Percentiles rank a stretch among this genome's conserved stretches.
Conservation (phyloP, 768 basidiomycete species). For the Leccinum truebloodii region DNA sequence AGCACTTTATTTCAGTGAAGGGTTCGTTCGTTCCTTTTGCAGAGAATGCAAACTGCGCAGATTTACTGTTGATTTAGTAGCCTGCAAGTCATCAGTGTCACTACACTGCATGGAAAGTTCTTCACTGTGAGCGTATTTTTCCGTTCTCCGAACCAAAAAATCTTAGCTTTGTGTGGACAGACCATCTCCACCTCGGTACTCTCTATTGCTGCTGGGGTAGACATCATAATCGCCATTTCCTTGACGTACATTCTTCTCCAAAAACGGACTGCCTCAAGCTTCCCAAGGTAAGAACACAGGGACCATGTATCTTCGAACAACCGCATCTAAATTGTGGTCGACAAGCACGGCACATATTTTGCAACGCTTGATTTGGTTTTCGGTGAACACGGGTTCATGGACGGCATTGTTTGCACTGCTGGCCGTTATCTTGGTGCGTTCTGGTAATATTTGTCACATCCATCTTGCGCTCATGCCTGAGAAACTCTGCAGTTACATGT, state of each 20-base stretch:
- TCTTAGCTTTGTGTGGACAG: background rate
- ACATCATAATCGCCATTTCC: constrained; percentile 7
- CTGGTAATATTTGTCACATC: background rate
- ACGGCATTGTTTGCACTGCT: constrained; percentile 52
- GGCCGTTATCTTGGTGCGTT: constrained; percentile 17
- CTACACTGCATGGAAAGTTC: background rate
- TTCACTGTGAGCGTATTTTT: background rate
- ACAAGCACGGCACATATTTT: constrained; percentile 12
- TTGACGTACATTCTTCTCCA: constrained; percentile 8
- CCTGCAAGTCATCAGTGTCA: background rate
- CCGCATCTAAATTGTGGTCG: background rate
- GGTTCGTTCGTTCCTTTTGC: constrained; percentile 8
- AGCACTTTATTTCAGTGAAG: background rate
- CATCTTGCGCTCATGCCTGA: background rate
- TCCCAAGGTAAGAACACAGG: background rate
- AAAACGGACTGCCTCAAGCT: background rate
- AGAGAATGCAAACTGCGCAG: background rate
- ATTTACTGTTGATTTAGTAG: constrained; percentile 2
- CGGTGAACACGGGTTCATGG: constrained; percentile 38
- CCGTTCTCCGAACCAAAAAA: background rate
- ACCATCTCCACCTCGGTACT: background rate
- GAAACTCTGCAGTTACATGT: background rate
- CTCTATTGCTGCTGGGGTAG: constrained; percentile 5
- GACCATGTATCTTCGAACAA: background rate
- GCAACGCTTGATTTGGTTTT: constrained; percentile 13